phyloP scores from a whole-genome alignment of 1,284 basidiomycete genomes.

The Austroboletus novae-zelandiae region DNA sequence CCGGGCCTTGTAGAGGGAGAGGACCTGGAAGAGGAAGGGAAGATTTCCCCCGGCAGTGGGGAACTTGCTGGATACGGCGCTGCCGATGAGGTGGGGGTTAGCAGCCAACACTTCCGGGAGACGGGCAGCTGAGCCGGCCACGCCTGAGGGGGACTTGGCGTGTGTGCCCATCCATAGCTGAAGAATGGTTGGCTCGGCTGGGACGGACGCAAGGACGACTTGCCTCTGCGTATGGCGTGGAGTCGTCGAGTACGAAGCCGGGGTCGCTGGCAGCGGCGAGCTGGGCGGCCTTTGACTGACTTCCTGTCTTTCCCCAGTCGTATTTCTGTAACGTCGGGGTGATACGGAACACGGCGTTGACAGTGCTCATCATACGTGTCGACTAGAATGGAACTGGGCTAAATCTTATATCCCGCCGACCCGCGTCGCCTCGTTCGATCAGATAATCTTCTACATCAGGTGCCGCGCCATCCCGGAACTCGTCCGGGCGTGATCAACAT shows the following conservation, averaged over 20 bases:
- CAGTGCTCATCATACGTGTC: slow-evolving; percentile 23
- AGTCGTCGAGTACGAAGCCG: slow-evolving; percentile 44
- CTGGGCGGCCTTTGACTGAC: slow-evolving; percentile 59
- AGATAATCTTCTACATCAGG: slow-evolving; percentile 21
- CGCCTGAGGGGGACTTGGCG: slow-evolving; percentile 78
- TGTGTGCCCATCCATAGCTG: slow-evolving; percentile 99
- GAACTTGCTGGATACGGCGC: slow-evolving; percentile 61
- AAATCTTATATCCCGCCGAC: not conserved
- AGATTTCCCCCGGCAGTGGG: slow-evolving; percentile 68
- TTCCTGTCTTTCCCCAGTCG: slow-evolving; percentile 72
- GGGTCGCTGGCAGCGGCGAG: slow-evolving; percentile 33
- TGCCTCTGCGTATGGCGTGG: slow-evolving; percentile 57
- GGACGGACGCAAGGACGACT: slow-evolving; percentile 7
- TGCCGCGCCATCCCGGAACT: slow-evolving; percentile 2
- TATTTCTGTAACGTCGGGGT: slow-evolving; percentile 68
- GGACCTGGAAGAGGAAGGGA: slow-evolving; percentile 92
- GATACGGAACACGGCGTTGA: slow-evolving; percentile 61
- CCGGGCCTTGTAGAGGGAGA: slow-evolving; percentile 87
- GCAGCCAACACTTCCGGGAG: slow-evolving; percentile 65
- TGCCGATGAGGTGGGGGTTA: slow-evolving; percentile 70
- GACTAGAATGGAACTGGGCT: not conserved
- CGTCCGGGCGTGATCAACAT: not conserved
- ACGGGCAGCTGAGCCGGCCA: slow-evolving; percentile 43
- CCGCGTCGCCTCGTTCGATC: slow-evolving; percentile 21
- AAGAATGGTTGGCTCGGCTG: slow-evolving; percentile 1